These are phyloP conservation scores for Pichia cactophila DNA, from an alignment of 1,139 yeast species.

Conservation along the genomic window DNA sequence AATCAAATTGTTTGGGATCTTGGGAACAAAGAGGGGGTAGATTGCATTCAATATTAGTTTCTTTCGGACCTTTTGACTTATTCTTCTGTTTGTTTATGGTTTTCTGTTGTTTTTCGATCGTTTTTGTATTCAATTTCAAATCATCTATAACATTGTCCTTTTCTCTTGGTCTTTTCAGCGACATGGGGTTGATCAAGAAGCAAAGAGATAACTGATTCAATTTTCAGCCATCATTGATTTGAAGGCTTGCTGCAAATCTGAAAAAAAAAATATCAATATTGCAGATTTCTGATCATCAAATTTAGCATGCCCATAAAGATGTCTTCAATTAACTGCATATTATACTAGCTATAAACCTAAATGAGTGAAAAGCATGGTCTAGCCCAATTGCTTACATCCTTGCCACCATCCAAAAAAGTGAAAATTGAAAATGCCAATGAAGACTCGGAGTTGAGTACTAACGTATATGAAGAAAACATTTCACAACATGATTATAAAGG, in stretches of 20 bases:
- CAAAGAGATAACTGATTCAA: not conserved
- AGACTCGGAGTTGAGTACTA: not conserved
- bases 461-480: not conserved
- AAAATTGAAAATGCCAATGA: not conserved
- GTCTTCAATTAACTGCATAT: too few species aligned
- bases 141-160: conserved; percentile 4
- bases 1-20: conserved; percentile 18
- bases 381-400: not conserved
- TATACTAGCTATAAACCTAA: not conserved
- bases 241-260: not conserved
- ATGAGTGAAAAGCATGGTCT: not conserved
- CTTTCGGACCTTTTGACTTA: not conserved
- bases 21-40: conserved; percentile 17
- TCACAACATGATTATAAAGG: conserved; percentile 1
- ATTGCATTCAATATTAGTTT: conserved; percentile 12
- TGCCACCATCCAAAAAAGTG: not conserved
- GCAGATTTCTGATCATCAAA: too few species aligned
- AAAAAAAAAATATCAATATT: too few species aligned
- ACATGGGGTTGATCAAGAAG: conserved; percentile 1
- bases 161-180: conserved; percentile 11
- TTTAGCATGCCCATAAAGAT: too few species aligned
- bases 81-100: not conserved
- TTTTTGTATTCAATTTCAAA: not conserved
- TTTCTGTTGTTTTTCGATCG: not conserved
- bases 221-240: too few species aligned